Base-by-base conservation (phyloP, 2,329 filamentous ascomycete species). In the Dissoconium aciculare region DNA sequence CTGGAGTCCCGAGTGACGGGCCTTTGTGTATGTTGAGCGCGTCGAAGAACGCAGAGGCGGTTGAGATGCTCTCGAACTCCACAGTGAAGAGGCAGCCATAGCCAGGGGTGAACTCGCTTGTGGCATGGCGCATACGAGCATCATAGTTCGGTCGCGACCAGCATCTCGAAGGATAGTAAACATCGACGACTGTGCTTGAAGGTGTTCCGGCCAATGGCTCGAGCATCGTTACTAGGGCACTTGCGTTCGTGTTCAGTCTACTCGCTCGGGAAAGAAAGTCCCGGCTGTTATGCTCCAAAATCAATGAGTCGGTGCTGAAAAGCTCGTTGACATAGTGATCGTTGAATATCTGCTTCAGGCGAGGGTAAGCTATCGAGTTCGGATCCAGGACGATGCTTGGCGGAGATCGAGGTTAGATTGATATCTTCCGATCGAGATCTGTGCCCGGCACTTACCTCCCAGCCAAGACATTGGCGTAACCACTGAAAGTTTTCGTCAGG, bases 381-480 rank as follows among this genome's bases (percentile, higher is more conserved):
- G 19, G 19, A n/a, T 23, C n/a, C 19, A 23, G 19, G n/a, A 23
- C n/a, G 8, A 23, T n/a, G n/a, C 19, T n/a, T n/a, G n/a, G 5
- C 21, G 9, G 54, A 52, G 4, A 58, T 55, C 54, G 79, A 70
- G 10, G 64, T 63, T 5, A 60, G 51, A 49, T 81, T 84, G n/a
- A 93, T 57, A 1, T 58, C 44, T 3, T 54, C 32, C 51, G 91
- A 92, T 55, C 75, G 76, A 24, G 58, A 69, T 15, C 73, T 76
- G 30, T 74, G 54, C 4, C 75, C 61, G 2, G 62, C 60, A 43
- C 68, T 64, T 32, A n/a, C n/a, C n/a, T 23, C 8, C 87, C 87
- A 34, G 84, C 87, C 84, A 94, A 93, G 39, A 94, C 87, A 54
- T 95, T 94, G 51, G 80, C 87, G 55, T 92, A 84, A 27, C 87